These are phyloP conservation scores for Backusella psychrophila DNA, from an alignment of 192 early-diverging fungal species.

Conservation along the genomic window DNA sequence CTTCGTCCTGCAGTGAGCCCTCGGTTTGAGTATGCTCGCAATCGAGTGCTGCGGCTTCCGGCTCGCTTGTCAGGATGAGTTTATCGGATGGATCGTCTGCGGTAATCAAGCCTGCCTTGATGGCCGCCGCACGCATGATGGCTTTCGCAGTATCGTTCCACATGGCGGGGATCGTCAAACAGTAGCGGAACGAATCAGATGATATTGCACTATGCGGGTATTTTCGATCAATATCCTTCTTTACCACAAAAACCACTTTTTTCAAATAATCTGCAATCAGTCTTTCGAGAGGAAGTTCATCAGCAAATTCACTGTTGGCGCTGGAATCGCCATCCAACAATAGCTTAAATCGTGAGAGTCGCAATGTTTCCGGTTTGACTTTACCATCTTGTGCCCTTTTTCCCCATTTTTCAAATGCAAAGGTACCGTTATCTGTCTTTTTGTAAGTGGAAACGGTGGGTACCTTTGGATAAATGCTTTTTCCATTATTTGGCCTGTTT, in stretches of 20 bases:
- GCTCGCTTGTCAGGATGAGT: conserved; percentile 47
- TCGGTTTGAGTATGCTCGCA: conserved; percentile 49
- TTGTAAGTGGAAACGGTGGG: not conserved
- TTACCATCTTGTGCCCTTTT: not conserved
- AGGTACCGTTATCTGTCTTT: not conserved
- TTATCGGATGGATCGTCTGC: conserved; percentile 42
- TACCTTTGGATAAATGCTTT: not conserved
- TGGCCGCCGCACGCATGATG: conserved; percentile 51
- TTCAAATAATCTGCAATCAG: not conserved
- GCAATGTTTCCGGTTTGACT: not conserved
- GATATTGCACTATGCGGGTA: not conserved
- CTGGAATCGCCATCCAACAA: not conserved
- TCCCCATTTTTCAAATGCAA: not conserved
- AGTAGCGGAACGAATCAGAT: conserved; percentile 5
- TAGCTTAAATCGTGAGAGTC: not conserved
- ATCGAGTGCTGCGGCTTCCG: conserved; percentile 57
- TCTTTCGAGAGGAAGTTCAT: not conserved
- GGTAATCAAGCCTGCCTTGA: conserved; percentile 50
- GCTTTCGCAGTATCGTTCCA: conserved; percentile 54
- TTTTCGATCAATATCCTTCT: not conserved
- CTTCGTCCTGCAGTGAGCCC: conserved; percentile 44
- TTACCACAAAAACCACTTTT: not conserved
- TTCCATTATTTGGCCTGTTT: not conserved
- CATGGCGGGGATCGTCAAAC: conserved; percentile 53
- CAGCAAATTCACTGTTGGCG: not conserved